Base-by-base conservation (phyloP, 495 filamentous ascomycete genomes). In the Aspergillus bridgeri region DNA sequence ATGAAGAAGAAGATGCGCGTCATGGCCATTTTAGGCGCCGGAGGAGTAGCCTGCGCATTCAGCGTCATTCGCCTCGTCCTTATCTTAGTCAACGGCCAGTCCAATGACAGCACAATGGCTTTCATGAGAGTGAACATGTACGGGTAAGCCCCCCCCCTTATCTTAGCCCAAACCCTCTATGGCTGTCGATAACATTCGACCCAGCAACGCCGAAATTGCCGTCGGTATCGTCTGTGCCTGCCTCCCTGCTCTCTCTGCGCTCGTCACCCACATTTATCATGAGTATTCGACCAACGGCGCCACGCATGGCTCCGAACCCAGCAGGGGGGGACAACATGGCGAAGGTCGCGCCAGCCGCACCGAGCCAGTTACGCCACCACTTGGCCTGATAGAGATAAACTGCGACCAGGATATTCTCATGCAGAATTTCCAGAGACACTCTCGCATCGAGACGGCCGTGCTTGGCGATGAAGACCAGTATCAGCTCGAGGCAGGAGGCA, bases 141-240 rank as follows among this genome's bases (percentile, higher is more conserved):
- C 44, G 71, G 70, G 71, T 73, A 66, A 0, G 70, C 59, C 7
- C 1, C 5, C n/a, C n/a, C 33, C 24, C 25, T 22, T 29, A 44
- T 48, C 46, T 52, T 9, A 3, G 6, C 15, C 13, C 18, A 18
- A 53, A 18, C 51, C 51, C 25, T 55, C 42, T 24, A 27, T n/a
- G 19, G 21, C 44, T 4, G 27, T 7, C 15, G 18, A 7, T 18
- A 18, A 20, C 19, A 19, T 5, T n/a, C 2, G 1, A 18, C 17
- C 22, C 25, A 60, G 58, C 2, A 73, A 72, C 38, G 73, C 71
- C 25, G 73, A 77, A 63, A 59, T 71, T 45, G 64, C 69, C 25
- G 69, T 77, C 54, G 74, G 72, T 13, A 58, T 77, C 9, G 70
- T 77, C 52, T 74, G 72, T 49, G 71, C 72, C 50, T 74, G 72